These are phyloP conservation scores for Marchantia paleacea DNA, from an alignment of 225 moss, liverwort and hornwort species.

Conservation along the genomic window DNA sequence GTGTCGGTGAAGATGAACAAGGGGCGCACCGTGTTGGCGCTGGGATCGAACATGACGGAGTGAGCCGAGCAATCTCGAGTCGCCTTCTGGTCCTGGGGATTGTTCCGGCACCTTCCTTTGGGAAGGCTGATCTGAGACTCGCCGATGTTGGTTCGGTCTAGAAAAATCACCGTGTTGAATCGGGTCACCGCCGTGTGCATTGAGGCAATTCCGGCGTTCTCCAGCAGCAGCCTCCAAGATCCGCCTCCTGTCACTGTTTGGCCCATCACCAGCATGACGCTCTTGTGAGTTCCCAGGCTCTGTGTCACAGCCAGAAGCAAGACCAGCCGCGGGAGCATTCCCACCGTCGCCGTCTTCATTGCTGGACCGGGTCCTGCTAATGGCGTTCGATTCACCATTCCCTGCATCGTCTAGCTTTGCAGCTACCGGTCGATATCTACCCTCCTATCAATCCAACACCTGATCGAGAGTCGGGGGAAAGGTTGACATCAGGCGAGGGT, in stretches of 20 bases:
- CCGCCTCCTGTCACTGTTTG: neutral
- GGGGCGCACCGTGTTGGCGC: slow-evolving; percentile 55
- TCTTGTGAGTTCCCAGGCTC: no score
- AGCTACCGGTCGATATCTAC: no score
- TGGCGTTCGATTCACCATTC: no score
- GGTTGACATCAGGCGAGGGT: neutral
- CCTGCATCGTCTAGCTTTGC: no score
- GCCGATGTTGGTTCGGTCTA: slow-evolving; percentile 36
- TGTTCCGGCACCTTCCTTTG: slow-evolving; percentile 41
- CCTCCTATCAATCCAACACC: neutral
- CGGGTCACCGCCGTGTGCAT: slow-evolving; percentile 31
- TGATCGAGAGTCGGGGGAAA: neutral
- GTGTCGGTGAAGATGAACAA: slow-evolving; percentile 63
- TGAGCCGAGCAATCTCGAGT: slow-evolving; percentile 59
- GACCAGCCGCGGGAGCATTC: no score
- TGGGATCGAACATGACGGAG: slow-evolving; percentile 57
- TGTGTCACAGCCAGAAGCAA: no score
- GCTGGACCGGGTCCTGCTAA: no score
- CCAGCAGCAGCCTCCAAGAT: neutral
- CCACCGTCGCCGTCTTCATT: no score
- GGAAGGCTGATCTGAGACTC: slow-evolving; percentile 11
- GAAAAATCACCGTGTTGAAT: slow-evolving; percentile 33
- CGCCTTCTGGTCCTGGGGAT: slow-evolving; percentile 36
- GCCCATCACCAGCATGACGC: no score
- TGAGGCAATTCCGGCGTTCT: slow-evolving; percentile 12